Percentiles rank a stretch among this genome's conserved stretches.
These are phyloP conservation scores for Peronospora tabacina DNA, from an alignment of 352 stramenopile genomes.

Conservation along the genomic window DNA sequence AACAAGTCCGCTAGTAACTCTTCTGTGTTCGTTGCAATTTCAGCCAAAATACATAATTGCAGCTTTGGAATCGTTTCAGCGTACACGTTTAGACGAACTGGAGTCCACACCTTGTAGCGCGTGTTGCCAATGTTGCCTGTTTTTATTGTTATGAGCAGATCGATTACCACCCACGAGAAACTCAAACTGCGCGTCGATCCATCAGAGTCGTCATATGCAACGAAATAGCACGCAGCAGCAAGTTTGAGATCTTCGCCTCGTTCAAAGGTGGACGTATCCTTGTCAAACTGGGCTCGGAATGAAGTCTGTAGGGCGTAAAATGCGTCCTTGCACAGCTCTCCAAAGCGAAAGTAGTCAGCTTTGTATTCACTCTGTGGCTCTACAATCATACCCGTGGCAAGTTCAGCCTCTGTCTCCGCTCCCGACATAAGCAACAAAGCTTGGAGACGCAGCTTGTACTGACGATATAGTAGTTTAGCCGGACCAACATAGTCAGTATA, in stretches of 20 bases:
- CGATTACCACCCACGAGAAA: slow-evolving; percentile 68
- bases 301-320: slow-evolving; percentile 42
- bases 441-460: slow-evolving; percentile 53
- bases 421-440: slow-evolving; percentile 58
- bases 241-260: slow-evolving; percentile 29
- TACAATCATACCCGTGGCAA: slow-evolving; percentile 70
- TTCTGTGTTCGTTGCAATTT: slow-evolving; percentile 43
- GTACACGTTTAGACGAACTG: slow-evolving; percentile 20
- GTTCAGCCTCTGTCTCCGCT: slow-evolving; percentile 50
- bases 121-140: slow-evolving; percentile 5
- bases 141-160: slow-evolving; percentile 46
- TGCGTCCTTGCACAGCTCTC: slow-evolving; percentile 58
- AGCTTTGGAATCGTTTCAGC: slow-evolving; percentile 41
- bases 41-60: slow-evolving; percentile 49
- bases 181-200: slow-evolving; percentile 35
- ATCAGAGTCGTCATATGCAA: slow-evolving; percentile 43
- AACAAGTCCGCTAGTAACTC: slow-evolving; percentile 52
- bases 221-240: slow-evolving; percentile 66
- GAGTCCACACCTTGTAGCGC: slow-evolving; percentile 22
- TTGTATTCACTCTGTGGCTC: slow-evolving; percentile 49
- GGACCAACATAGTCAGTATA: slow-evolving; percentile 41
- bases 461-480: slow-evolving; percentile 43
- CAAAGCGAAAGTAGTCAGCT: slow-evolving; percentile 72
- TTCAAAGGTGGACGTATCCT: slow-evolving; percentile 13
- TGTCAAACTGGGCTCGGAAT: slow-evolving; percentile 46